Conservation (phyloP, 208 protist genomes). For the Trichomonas tenax region DNA sequence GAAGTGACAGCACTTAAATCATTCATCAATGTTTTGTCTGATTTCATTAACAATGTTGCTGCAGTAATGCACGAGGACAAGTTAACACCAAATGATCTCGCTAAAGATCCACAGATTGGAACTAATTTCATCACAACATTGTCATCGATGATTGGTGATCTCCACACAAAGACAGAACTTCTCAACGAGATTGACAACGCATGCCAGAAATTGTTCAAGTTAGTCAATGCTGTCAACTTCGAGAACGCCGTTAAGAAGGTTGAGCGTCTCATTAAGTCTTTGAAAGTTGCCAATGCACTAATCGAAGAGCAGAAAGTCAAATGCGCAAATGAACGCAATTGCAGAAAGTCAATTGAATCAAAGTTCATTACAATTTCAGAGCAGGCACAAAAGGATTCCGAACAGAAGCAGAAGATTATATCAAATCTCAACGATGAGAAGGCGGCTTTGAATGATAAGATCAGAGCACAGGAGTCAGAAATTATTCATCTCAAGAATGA, state of each 20-base stretch:
- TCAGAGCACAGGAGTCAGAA: neutral
- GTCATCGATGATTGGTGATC: neutral
- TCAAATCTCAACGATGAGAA: neutral
- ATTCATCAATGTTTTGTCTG: neutral
- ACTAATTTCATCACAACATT: neutral
- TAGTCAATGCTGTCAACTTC: neutral
- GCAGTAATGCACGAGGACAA: neutral
- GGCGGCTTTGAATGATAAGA: neutral
- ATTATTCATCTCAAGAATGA: neutral
- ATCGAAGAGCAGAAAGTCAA: neutral
- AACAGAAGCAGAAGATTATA: neutral
- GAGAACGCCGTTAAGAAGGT: neutral
- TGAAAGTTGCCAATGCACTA: neutral
- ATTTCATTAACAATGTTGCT: neutral
- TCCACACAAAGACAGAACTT: neutral
- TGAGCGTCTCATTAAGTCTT: neutral
- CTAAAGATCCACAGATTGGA: neutral
- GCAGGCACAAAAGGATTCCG: neutral
- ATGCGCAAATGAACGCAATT: neutral
- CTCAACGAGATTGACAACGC: neutral
- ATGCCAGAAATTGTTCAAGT: neutral
- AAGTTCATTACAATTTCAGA: neutral
- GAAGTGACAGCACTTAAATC: neutral
- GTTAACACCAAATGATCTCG: neutral
- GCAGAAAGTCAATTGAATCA: neutral